Conservation (phyloP, 2,329 filamentous ascomycete species). For the Lasiodiplodia gonubiensis region DNA sequence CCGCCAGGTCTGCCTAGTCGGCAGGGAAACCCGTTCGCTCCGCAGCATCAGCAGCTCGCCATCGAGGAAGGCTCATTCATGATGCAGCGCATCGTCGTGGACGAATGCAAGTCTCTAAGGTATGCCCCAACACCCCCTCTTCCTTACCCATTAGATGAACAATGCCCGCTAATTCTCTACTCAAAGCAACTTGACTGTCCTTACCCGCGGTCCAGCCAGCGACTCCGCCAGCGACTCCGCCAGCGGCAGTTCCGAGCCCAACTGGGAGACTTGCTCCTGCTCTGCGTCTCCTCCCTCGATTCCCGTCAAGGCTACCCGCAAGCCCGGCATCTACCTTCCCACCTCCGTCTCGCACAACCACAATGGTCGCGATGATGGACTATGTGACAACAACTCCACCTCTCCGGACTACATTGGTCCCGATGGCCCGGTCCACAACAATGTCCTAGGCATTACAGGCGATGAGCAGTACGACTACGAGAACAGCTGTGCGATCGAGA, state of each 20-base stretch:
- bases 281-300: background rate
- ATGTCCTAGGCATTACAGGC: background rate
- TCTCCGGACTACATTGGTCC: no score
- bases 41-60: background rate
- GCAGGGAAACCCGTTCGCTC: no score
- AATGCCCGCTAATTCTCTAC: background rate
- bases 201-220: background rate
- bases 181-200: background rate
- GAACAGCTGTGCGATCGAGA: background rate
- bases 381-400: no score
- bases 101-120: background rate
- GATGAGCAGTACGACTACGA: background rate
- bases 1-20: background rate
- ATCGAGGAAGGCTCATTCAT: background rate
- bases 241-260: background rate
- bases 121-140: background rate
- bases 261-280: background rate
- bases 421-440: background rate
- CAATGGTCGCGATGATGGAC: no score
- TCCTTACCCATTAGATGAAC: background rate
- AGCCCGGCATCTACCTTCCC: background rate
- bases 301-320: background rate
- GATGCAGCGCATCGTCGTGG: background rate
- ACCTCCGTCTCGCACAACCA: background rate
- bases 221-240: background rate